Conservation (phyloP, 345 rosid species). For the Murraya paniculata region DNA sequence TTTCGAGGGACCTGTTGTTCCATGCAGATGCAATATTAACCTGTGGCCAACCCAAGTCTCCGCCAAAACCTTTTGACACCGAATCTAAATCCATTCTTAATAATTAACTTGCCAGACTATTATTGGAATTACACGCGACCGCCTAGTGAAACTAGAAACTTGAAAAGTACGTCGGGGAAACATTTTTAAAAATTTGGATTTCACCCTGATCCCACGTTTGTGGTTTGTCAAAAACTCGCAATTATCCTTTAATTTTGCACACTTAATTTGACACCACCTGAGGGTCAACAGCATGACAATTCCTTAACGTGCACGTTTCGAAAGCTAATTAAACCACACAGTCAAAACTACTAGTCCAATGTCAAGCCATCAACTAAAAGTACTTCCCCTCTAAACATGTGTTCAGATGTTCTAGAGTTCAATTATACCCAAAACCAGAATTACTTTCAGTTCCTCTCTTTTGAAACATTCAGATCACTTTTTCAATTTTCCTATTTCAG, state of each 20-base stretch:
- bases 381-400: neutral
- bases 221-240: neutral
- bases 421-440: neutral
- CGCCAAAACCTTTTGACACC: no score
- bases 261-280: neutral
- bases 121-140: neutral
- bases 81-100: neutral
- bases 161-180: neutral
- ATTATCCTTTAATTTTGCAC: neutral
- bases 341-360: constrained; percentile 42
- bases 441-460: neutral
- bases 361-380: neutral
- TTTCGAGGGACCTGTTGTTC: neutral
- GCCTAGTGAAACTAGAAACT: neutral
- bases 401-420: neutral
- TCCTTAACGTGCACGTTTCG: neutral
- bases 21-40: no score
- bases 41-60: no score
- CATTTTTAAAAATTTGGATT: no score
- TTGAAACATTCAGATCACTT: neutral
- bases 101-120: neutral
- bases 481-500: neutral
- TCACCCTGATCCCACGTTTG: neutral
- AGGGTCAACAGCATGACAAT: neutral
- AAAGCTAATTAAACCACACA: constrained; percentile 19